A percentile compares a stretch with the other conserved stretches of the same genome.
Evolutionary conservation across 805 yeast species (phyloP).

Genomic region (Candida maesae): DNA sequence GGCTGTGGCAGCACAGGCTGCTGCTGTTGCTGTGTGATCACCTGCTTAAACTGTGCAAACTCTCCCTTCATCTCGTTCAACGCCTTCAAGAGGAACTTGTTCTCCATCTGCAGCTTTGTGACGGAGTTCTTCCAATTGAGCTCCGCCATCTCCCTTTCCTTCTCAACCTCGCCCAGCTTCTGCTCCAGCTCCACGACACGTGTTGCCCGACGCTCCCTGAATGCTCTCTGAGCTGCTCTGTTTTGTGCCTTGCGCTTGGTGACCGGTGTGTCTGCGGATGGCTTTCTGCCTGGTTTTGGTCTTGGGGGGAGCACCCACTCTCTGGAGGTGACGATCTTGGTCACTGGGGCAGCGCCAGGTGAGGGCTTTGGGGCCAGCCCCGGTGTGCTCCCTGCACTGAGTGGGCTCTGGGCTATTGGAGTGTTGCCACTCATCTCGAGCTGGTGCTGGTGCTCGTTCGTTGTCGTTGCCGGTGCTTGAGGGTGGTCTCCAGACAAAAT

Average conservation of each 20-base stretch:
- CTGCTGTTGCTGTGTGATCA: slow-evolving; percentile 4
- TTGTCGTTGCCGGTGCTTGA: no score
- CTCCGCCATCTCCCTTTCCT: slow-evolving; percentile 58
- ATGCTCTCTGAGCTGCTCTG: slow-evolving; percentile 91
- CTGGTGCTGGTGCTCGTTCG: background rate
- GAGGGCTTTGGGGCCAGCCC: slow-evolving; percentile 23
- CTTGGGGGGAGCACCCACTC: slow-evolving; percentile 81
- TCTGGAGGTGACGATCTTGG: slow-evolving; percentile 59
- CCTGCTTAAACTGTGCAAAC: slow-evolving; percentile 22
- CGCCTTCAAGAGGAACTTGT: slow-evolving; percentile 30
- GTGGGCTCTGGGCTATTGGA: slow-evolving; percentile 13
- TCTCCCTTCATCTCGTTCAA: slow-evolving; percentile 29
- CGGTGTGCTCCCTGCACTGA: slow-evolving; percentile 14
- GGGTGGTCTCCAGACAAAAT: slow-evolving; percentile 10
- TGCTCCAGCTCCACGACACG: slow-evolving; percentile 75
- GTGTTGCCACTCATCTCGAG: slow-evolving; percentile 4
- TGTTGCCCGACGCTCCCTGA: slow-evolving; percentile 82
- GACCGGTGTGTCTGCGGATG: slow-evolving; percentile 71
- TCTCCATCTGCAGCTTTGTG: slow-evolving; percentile 29
- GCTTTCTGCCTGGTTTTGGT: slow-evolving; percentile 68
- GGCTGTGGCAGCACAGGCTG: slow-evolving; percentile 8
- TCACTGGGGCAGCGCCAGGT: slow-evolving; percentile 22
- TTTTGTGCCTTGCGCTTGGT: slow-evolving; percentile 86
- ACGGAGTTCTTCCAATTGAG: slow-evolving; percentile 25
- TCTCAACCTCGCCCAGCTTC: slow-evolving; percentile 61